phyloP scores from a whole-genome alignment of 2,329 filamentous ascomycete genomes.

The Emmonsiellopsis sp. region DNA sequence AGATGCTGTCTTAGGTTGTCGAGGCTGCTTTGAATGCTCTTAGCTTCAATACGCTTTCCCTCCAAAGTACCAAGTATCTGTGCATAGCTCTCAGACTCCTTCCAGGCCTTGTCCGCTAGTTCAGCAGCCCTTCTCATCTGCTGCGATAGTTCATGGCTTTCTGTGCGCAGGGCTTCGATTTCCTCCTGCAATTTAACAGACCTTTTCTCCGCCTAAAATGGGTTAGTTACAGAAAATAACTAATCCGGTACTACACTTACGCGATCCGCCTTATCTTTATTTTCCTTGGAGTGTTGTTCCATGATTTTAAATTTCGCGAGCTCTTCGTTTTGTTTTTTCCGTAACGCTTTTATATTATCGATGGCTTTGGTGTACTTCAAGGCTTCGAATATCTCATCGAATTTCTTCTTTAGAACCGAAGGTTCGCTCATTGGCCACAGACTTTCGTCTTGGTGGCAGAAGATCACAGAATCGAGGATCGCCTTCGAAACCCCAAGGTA shows the following conservation, averaged over 20 bases:
- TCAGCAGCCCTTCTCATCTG: conserved; percentile 34
- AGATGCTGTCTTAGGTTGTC: conserved; percentile 62
- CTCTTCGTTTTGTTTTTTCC: conserved; percentile 72
- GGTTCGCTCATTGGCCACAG: conserved; percentile 94
- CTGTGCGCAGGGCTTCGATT: conserved; percentile 46
- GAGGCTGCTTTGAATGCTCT: conserved; percentile 61
- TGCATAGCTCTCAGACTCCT: conserved; percentile 63
- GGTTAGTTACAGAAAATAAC: neutral
- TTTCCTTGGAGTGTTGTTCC: conserved; percentile 66
- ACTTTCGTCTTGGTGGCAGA: conserved; percentile 97
- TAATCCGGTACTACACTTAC: conserved; percentile 22
- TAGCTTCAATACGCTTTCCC: conserved; percentile 65
- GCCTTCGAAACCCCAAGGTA: conserved; percentile 83
- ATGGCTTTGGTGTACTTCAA: conserved; percentile 96
- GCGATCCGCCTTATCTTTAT: conserved; percentile 75
- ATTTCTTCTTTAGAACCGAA: conserved; percentile 74
- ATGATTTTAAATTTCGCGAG: conserved; percentile 63
- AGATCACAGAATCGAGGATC: conserved; percentile 89
- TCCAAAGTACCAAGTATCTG: conserved; percentile 65
- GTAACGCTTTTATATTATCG: conserved; percentile 79
- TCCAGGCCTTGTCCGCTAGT: conserved; percentile 56
- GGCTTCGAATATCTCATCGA: conserved; percentile 97
- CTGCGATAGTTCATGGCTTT: conserved; percentile 51
- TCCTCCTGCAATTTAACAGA: conserved; percentile 55
- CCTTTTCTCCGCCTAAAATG: conserved; percentile 47